These are phyloP conservation scores for Piloderma croceum DNA, from an alignment of 768 basidiomycete species.

Conservation along the genomic window DNA sequence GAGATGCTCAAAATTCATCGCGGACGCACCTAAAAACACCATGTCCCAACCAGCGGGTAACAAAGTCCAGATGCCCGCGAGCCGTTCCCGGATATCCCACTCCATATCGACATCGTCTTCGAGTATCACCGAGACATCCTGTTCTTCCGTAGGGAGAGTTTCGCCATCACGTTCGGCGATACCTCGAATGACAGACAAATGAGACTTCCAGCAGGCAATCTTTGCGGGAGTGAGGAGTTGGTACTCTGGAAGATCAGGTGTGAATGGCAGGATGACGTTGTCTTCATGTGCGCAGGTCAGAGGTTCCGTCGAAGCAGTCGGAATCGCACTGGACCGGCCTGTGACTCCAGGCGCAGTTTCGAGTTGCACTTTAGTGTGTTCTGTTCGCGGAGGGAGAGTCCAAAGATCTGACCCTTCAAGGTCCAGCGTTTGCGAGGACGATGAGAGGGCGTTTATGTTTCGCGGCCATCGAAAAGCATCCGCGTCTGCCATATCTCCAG, in stretches of 20 bases:
- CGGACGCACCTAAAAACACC: slow-evolving; percentile 56
- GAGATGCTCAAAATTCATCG: background rate
- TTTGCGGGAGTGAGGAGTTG: slow-evolving; percentile 52
- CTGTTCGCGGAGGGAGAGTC: too few species aligned
- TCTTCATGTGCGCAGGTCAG: slow-evolving; percentile 42
- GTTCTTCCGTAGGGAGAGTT: slow-evolving; percentile 24
- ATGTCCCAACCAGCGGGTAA: slow-evolving; percentile 68
- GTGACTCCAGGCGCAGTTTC: background rate
- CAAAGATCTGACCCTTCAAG: slow-evolving; percentile 20
- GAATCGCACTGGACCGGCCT: slow-evolving; percentile 2
- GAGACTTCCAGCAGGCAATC: slow-evolving; percentile 71
- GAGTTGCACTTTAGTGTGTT: too few species aligned
- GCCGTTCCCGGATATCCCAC: slow-evolving; percentile 42
- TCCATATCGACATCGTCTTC: slow-evolving; percentile 84
- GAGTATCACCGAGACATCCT: slow-evolving; percentile 54
- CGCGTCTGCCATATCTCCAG: slow-evolving; percentile 3
- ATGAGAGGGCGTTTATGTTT: slow-evolving; percentile 3
- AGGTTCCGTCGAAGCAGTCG: slow-evolving; percentile 13
- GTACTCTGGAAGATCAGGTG: slow-evolving; percentile 35
- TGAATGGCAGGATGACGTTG: slow-evolving; percentile 31
- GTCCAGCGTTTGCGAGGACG: slow-evolving; percentile 6
- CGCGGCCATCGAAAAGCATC: background rate
- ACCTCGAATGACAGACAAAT: slow-evolving; percentile 45
- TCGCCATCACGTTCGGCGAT: slow-evolving; percentile 27
- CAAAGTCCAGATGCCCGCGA: slow-evolving; percentile 40